Percentiles rank a stretch among this genome's conserved stretches.
phyloP scores from a whole-genome alignment of 371 early-diverging fungal species.

The Apophysomyces ossiformis region DNA sequence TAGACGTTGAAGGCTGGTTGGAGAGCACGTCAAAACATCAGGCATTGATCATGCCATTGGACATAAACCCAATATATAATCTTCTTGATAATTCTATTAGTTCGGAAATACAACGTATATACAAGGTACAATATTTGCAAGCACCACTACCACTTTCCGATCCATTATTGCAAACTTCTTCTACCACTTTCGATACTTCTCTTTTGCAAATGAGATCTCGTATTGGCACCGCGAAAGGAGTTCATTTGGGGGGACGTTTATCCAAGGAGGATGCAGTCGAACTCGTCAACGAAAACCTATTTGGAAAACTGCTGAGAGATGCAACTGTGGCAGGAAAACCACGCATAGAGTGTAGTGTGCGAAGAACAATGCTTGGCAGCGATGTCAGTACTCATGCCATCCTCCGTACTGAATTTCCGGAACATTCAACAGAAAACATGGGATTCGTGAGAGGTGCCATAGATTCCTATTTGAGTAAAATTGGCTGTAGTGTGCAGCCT shows the following conservation, averaged over 20 bases:
- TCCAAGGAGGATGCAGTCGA: not conserved
- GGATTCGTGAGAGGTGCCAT: not conserved
- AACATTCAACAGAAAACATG: not conserved
- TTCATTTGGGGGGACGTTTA: not conserved
- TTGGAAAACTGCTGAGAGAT: not conserved
- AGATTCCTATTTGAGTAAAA: not conserved
- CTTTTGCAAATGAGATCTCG: not conserved
- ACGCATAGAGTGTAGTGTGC: not conserved
- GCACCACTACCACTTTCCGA: not conserved
- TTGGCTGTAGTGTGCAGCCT: not conserved
- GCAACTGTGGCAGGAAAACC: not conserved
- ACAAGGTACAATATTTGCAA: not conserved
- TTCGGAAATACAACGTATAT: not conserved
- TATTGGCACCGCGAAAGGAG: conserved; percentile 4
- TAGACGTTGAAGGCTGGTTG: not conserved
- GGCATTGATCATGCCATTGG: not conserved
- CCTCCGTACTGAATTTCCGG: not conserved
- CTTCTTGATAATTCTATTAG: not conserved
- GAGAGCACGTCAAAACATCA: not conserved
- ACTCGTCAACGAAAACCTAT: not conserved
- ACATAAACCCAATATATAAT: not conserved
- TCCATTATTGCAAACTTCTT: not conserved
- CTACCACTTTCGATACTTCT: not conserved
- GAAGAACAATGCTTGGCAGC: not conserved
- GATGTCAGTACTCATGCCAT: not conserved